These are phyloP conservation scores for Comarum palustre DNA, from an alignment of 306 rosid genomes.

Conservation along the genomic window DNA sequence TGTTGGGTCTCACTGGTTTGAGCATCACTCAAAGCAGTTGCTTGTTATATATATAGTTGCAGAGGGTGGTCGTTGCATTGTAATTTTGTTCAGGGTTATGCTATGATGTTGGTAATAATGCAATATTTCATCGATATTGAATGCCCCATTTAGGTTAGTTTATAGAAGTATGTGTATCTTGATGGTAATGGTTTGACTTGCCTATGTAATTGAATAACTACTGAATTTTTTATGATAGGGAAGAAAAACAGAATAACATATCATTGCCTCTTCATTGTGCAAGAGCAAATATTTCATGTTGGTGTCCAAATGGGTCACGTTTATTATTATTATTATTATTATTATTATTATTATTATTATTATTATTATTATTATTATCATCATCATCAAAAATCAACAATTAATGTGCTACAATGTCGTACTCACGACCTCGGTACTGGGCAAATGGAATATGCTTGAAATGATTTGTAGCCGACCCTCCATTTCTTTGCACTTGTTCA, in stretches of 20 bases:
- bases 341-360: too few relatives aligned
- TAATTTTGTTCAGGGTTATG: constrained; percentile 24
- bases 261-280: neutral
- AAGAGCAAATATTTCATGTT: too few relatives aligned
- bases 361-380: too few relatives aligned
- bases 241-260: neutral
- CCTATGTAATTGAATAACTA: constrained; percentile 7
- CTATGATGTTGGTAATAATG: constrained; percentile 26
- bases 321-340: too few relatives aligned
- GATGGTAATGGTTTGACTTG: constrained; percentile 2
- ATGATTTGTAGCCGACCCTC: too few relatives aligned
- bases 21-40: constrained; percentile 19
- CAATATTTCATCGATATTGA: constrained; percentile 7
- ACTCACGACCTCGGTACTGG: too few relatives aligned
- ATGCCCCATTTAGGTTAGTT: constrained; percentile 13
- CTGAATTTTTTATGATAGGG: neutral
- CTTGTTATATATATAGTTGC: constrained; percentile 22
- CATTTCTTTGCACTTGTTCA: too few relatives aligned
- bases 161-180: constrained; percentile 10
- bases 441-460: too few relatives aligned
- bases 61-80: constrained; percentile 22
- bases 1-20: neutral
- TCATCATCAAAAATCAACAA: too few relatives aligned
- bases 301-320: too few relatives aligned
- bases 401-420: too few relatives aligned